Base-by-base conservation (phyloP, 75 land plant species). In the Cupressus sempervirens region DNA sequence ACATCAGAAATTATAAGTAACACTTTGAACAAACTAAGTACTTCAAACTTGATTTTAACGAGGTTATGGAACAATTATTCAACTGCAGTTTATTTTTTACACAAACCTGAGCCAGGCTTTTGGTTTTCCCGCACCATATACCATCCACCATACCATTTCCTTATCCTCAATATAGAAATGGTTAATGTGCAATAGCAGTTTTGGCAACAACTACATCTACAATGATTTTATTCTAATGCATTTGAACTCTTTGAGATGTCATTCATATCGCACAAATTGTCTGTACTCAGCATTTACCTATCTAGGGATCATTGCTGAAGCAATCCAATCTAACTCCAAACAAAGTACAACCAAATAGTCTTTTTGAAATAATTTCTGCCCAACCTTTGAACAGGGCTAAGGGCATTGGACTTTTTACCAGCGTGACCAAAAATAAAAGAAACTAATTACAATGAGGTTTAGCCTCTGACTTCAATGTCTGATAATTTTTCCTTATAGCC, bases 401-500 rank as follows among this genome's bases (percentile, higher is more conserved):
- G 8, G 30, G 26, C 9, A 41, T 43, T 79, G 30, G 50, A n/a
- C 26, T 3, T 4, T 79, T 79, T 79, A 10, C 50, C 20, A 40
- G 79, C 45, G 43, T 8, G 26, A 41, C 81, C 29, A 23, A n/a
- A 79, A 79, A 79, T 3, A 45, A 79, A 79, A 77, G 0, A 45
- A 79, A 79, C 30, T 45, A 79, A 40, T 79, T 79, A n/a, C 23
- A 10, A 79, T 79, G n/a, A 79, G 46, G 52, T 43, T 41, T 41
- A 79, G 45, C 81, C 45, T 45, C 32, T 12, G 45, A 79, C 30
- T 79, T 79, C 52, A 79, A 79, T 10, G 81, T n/a, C 81, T 91
- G 88, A 91, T 88, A 96, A n/a, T 93, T 94, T 81, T 87, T 93
- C 40, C 98, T 84, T 53, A 96, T 89, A 65, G 87, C 88, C 96